Evolutionary conservation across 306 rosid genomes (phyloP).

Genomic region (Ziziphus jujuba): DNA sequence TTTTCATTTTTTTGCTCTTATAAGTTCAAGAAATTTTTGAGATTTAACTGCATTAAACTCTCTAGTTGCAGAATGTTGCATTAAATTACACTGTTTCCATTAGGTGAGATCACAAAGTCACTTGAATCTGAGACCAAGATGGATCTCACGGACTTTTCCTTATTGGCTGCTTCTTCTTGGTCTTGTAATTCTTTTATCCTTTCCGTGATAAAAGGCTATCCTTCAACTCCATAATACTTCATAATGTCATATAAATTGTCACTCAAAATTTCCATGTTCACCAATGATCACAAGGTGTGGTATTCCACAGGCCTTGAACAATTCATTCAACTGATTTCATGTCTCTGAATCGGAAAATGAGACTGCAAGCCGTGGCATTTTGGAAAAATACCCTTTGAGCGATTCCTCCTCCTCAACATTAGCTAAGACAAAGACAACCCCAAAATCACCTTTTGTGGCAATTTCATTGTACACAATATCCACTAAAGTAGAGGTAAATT

Average conservation of each 20-base stretch:
- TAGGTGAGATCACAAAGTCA: constrained; percentile 51
- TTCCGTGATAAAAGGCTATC: constrained; percentile 53
- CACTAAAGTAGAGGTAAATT: constrained; percentile 57
- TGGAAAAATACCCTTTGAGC: too few relatives aligned
- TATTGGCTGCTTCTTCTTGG: constrained; percentile 45
- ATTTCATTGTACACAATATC: constrained; percentile 55
- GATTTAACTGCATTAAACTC: neutral
- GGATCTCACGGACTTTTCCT: constrained; percentile 54
- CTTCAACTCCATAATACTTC: constrained; percentile 52
- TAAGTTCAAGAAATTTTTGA: neutral
- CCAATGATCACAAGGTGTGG: constrained; percentile 52
- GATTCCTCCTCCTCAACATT: too few relatives aligned
- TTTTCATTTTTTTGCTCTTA: neutral
- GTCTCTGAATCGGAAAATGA: neutral
- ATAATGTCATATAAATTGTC: constrained; percentile 39
- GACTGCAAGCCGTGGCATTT: too few relatives aligned
- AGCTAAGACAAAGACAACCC: constrained; percentile 49
- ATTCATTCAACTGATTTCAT: constrained; percentile 40
- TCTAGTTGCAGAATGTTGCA: neutral
- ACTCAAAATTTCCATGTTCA: constrained; percentile 50
- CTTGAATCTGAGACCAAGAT: constrained; percentile 50
- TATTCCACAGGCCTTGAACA: constrained; percentile 55
- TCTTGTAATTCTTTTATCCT: constrained; percentile 42
- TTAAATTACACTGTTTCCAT: constrained; percentile 55
- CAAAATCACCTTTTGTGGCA: constrained; percentile 52